phyloP scores from a whole-genome alignment of 768 basidiomycete species.

The Saitozyma sp. region DNA sequence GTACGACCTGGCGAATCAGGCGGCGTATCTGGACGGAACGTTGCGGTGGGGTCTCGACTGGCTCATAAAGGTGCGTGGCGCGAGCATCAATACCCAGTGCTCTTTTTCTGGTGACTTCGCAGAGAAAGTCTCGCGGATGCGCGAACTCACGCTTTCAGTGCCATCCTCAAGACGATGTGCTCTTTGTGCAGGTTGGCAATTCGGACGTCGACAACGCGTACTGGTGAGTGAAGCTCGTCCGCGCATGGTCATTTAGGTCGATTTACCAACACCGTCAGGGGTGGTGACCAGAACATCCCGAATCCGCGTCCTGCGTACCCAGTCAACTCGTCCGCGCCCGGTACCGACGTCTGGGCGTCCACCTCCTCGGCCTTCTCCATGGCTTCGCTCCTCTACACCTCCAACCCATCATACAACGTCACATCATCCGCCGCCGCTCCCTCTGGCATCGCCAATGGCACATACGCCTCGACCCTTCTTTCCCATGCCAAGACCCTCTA shows the following conservation, averaged over 20 bases:
- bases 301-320: conserved; percentile 71
- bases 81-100: not conserved
- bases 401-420: conserved; percentile 59
- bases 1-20: conserved; percentile 82
- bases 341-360: conserved; percentile 84
- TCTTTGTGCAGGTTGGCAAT: conserved; percentile 75
- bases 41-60: conserved; percentile 89
- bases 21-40: conserved; percentile 86
- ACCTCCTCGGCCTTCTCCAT: conserved; percentile 84
- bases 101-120: not conserved
- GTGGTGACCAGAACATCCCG: conserved; percentile 69
- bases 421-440: conserved; percentile 55
- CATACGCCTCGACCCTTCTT: conserved; percentile 70
- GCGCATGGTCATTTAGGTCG: not conserved
- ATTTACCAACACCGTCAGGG: conserved; percentile 16
- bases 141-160: conserved; percentile 59
- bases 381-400: conserved; percentile 75
- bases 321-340: conserved; percentile 74
- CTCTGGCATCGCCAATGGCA: conserved; percentile 64
- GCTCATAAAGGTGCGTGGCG: conserved; percentile 73
- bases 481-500: conserved; percentile 75
- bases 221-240: conserved; percentile 66
- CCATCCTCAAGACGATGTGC: conserved; percentile 69
- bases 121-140: not conserved
- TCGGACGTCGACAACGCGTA: conserved; percentile 70